Evolutionary conservation across 805 yeast genomes (phyloP).

Genomic region (Candida wancherniae): DNA sequence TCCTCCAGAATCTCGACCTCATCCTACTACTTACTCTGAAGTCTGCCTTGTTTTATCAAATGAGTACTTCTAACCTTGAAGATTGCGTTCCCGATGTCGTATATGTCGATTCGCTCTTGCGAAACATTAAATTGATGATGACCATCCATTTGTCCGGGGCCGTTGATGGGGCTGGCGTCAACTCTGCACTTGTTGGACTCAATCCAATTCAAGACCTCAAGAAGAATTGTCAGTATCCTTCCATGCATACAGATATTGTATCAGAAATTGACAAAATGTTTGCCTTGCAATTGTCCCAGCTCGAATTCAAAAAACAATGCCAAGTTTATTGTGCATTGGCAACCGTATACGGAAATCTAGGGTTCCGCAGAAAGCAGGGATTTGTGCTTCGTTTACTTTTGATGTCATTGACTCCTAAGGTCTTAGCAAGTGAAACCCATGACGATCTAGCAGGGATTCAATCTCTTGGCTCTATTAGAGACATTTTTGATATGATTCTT

Average conservation of each 20-base stretch:
- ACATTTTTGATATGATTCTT: constrained; percentile 46
- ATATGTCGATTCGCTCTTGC: constrained; percentile 63
- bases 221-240: constrained; percentile 7
- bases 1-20: constrained; percentile 30
- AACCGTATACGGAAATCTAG: constrained; percentile 55
- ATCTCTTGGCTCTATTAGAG: constrained; percentile 21
- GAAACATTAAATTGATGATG: constrained; percentile 60
- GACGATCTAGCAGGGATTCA: constrained; percentile 2
- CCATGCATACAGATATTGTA: constrained; percentile 38
- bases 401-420: constrained; percentile 43
- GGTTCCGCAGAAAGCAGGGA: constrained; percentile 61
- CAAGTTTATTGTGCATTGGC: constrained; percentile 64
- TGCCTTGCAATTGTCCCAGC: constrained; percentile 30
- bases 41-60: constrained; percentile 27
- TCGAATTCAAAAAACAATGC: constrained; percentile 47
- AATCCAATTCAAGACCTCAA: constrained; percentile 2
- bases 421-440: constrained; percentile 13
- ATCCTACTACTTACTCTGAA: constrained; percentile 26
- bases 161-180: constrained; percentile 34
- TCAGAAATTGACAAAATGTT: constrained; percentile 32
- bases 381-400: constrained; percentile 66
- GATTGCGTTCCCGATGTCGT: constrained; percentile 82
- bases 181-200: constrained; percentile 39
- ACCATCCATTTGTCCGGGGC: constrained; percentile 42
- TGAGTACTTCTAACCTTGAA: constrained; percentile 52